Base-by-base conservation (phyloP, 306 rosid species). In the Calophaca sinica region DNA sequence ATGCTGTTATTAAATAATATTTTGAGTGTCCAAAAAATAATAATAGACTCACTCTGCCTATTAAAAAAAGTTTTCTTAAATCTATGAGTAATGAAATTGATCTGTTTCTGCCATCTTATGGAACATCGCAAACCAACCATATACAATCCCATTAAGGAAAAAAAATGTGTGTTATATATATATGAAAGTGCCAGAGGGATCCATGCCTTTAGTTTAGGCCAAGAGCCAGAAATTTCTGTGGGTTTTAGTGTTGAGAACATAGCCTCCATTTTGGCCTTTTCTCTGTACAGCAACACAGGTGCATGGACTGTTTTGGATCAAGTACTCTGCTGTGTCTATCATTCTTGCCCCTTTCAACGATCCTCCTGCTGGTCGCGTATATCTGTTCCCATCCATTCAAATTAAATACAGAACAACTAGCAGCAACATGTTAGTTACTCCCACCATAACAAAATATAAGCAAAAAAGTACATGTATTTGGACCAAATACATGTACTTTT, bases 181-280 rank as follows among this genome's bases (percentile, higher is more conserved):
- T 12, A 60, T 32, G 58, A 50, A 50, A 29, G 5, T 46, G 53
- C 0, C 14, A 0, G 13, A 67, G 26, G 80, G 45, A 74, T 38
- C 15, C 55, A 38, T 63, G 6, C 2, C 9, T 7, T 7, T 44
- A 35, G 4, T 35, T 84, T 49, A 92, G 39, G 98, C 98, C 65
- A 93, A 76, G 65, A 93, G 96, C 98, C 98, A 93, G 90, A 93
- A 93, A 73, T 93, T 93, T 62, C 78, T 88, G 29, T 87, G 94
- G 15, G 96, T 90, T 86, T 87, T 93, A 12, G 96, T 83, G 60
- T 87, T 90, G 82, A 93, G 90, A 77, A 93, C 91, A 83, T 78
- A 88, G 53, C 98, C 98, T 61, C 84, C 96, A 68, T 83, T 88
- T 70, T 92, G 96, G 33, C 91, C 91, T 79, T 88, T 93, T 67